A percentile compares a stretch with the other conserved stretches of the same genome.
phyloP scores from a whole-genome alignment of 148 eudicot species.

The Gaultheria prostrata region DNA sequence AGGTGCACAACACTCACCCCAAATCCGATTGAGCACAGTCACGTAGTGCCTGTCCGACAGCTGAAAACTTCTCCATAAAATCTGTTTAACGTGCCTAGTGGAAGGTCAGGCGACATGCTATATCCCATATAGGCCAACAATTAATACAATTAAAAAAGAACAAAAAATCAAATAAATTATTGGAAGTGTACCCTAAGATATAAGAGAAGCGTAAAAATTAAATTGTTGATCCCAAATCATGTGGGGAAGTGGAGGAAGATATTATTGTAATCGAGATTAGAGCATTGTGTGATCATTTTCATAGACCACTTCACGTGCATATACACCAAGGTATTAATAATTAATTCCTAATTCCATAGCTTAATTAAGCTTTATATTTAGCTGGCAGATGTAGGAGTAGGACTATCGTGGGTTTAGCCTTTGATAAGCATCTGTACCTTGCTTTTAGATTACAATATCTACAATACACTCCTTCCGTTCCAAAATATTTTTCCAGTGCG shows the following conservation, averaged over 20 bases:
- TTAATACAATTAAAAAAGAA: neutral
- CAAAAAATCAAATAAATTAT: neutral
- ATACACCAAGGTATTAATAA: neutral
- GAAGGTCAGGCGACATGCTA: neutral
- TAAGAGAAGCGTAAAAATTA: neutral
- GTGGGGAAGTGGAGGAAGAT: neutral
- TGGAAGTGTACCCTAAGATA: neutral
- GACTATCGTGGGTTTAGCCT: neutral
- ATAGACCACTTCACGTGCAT: constrained; percentile 12
- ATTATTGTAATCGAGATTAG: neutral
- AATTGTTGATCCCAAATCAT: neutral
- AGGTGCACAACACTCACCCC: no score
- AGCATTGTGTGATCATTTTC: constrained; percentile 12
- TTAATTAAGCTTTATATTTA: neutral
- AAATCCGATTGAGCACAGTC: no score
- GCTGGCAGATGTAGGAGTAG: neutral
- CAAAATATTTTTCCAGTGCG: no score
- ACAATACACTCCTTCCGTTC: no score
- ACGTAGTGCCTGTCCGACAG: no score
- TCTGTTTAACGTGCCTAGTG: no score
- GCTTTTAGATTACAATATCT: neutral
- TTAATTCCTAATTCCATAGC: neutral
- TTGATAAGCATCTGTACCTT: neutral
- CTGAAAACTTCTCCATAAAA: no score
- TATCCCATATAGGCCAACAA: neutral